Conservation (phyloP, 176 grass and related monocot genomes). For the Juncus effusus region DNA sequence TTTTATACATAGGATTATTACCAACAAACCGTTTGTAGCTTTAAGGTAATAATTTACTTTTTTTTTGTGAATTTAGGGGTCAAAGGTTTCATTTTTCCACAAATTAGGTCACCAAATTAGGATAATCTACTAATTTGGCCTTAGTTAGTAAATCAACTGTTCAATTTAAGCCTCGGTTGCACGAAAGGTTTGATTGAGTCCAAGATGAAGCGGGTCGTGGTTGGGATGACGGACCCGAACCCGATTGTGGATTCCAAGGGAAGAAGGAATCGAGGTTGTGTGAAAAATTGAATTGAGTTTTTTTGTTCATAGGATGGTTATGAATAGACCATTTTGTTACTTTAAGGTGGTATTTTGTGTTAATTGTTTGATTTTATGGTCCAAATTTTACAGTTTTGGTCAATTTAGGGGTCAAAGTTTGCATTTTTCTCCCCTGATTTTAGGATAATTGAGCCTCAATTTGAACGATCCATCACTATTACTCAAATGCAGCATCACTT, state of each 20-base stretch:
- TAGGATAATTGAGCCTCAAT: too few species aligned
- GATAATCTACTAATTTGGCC: too few species aligned
- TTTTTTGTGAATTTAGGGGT: too few species aligned
- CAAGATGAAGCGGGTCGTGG: constrained; percentile 75
- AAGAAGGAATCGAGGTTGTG: constrained; percentile 57
- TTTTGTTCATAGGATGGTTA: constrained; percentile 78
- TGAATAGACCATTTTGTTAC: constrained; percentile 72
- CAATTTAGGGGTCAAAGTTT: neutral
- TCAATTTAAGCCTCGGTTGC: constrained; percentile 13
- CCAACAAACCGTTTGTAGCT: constrained; percentile 71
- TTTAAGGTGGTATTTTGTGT: constrained; percentile 45
- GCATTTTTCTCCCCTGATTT: too few species aligned
- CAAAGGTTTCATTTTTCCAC: too few species aligned
- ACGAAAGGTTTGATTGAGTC: constrained; percentile 65
- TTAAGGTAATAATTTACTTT: constrained; percentile 43
- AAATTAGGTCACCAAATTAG: too few species aligned
- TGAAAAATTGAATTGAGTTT: constrained; percentile 67
- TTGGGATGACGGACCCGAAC: constrained; percentile 94
- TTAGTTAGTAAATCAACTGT: too few species aligned
- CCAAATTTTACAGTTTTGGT: too few species aligned
- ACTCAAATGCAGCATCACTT: neutral
- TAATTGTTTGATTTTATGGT: neutral
- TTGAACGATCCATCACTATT: too few species aligned
- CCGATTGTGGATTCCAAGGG: constrained; percentile 71
- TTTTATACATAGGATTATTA: constrained; percentile 77